Evolutionary conservation across 2,329 filamentous ascomycete species (phyloP).

Genomic region (Bertia moriformis): DNA sequence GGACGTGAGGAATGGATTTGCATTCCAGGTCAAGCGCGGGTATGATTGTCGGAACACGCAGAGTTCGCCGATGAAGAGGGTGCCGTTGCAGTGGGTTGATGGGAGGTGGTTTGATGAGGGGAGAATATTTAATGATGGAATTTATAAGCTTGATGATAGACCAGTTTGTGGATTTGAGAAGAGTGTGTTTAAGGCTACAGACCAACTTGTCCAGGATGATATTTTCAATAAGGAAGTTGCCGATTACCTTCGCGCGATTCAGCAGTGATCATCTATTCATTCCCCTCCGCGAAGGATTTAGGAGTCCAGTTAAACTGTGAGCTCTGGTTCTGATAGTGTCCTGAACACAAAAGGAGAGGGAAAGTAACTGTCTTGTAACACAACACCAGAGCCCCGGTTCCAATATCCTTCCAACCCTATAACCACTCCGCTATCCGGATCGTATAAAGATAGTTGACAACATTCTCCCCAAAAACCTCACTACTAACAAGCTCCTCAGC

Average conservation of each 20-base stretch:
- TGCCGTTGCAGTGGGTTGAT: slow-evolving; percentile 15
- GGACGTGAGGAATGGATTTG: slow-evolving; percentile 15
- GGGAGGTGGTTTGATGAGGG: slow-evolving; percentile 8
- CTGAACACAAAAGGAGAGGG: no score
- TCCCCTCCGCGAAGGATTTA: no score
- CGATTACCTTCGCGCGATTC: slow-evolving; percentile 10
- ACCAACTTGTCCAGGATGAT: slow-evolving; percentile 11
- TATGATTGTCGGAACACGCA: slow-evolving; percentile 7
- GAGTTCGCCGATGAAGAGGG: slow-evolving; percentile 7
- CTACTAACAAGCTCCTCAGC: no score
- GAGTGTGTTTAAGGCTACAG: slow-evolving; percentile 9
- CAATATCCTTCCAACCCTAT: no score
- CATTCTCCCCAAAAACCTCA: no score
- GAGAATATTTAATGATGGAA: slow-evolving; percentile 11
- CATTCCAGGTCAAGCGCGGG: slow-evolving; percentile 13
- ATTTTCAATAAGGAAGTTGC: slow-evolving; percentile 11
- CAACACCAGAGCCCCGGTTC: no score
- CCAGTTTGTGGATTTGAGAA: slow-evolving; percentile 13
- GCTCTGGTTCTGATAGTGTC: no score
- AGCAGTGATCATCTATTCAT: no score
- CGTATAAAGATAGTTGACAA: no score
- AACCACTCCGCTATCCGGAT: no score
- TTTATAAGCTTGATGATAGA: slow-evolving; percentile 5
- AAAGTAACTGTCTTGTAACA: no score
- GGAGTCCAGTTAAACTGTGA: no score